Evolutionary conservation across 495 filamentous ascomycete species (phyloP), one percentile per base, ranked within the genome.

Genomic region (Penicillium malachiteum): DNA sequence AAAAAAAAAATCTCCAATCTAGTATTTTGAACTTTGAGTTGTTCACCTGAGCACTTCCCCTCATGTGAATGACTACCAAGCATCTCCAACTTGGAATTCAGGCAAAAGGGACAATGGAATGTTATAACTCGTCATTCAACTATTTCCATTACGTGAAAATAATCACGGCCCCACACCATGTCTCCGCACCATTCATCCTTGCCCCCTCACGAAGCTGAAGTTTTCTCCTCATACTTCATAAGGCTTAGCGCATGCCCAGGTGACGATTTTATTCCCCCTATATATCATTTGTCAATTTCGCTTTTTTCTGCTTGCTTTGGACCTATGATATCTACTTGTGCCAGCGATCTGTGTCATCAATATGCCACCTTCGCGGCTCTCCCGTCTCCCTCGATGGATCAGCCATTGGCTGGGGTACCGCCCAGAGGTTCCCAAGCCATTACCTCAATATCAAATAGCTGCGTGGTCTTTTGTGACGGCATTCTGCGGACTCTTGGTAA

Each of bases 361-460:
- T 17, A 55, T 55, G 44, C 11, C 35, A 7, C 13, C 38, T 26
- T 60, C 62, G 3, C 65, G 65, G 10, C 61, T 74, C 17, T 54
- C 66, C 16, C 68, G 68, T 40, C 63, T 74, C 14, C 71, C 71
- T 1, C 46, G 33, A 32, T 68, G 70, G 68, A 50, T 72, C 13
- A 70, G 68, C 53, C 70, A 68, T 58, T 74, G 71, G 71, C 60
- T 74, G 7, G 71, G 71, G 52, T 71, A 74, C 52, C 71, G 70
- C 4, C 14, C 63, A 34, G 64, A 58, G 8, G 9, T 62, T 14
- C 63, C 63, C 2, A 66, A 62, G 35, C 68, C 65, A 11, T 56
- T 70, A 2, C 48, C 56, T 26, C 46, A 37, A 50, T 73, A 64
- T 39, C 52, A 55, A 40, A 21, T 64, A 33, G 68, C 63, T 32